These are phyloP conservation scores for Pseudocercospora eumusae DNA, from an alignment of 2,329 filamentous ascomycete species.

Conservation along the genomic window DNA sequence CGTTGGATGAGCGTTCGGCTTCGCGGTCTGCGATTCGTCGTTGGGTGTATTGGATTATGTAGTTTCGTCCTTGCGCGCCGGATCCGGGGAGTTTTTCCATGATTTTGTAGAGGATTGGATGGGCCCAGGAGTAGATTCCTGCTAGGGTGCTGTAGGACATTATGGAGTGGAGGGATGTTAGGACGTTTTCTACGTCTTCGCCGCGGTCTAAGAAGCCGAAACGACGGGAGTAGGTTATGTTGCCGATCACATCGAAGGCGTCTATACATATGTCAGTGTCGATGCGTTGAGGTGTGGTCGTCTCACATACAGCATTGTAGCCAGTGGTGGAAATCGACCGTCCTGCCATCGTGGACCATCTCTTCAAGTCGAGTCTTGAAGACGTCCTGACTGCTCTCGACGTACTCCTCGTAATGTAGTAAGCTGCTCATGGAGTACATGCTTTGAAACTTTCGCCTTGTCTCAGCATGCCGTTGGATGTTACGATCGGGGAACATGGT, in stretches of 20 bases:
- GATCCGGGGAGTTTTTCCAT: conserved; percentile 21
- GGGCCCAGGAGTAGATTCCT: conserved; percentile 25
- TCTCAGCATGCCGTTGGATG: conserved; percentile 25
- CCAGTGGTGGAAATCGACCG: conserved; percentile 29
- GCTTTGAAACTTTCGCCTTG: conserved; percentile 26
- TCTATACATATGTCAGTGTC: conserved; percentile 16
- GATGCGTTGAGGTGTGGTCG: background rate
- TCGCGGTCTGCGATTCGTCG: conserved; percentile 19
- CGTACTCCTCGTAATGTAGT: conserved; percentile 29
- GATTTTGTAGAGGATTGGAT: conserved; percentile 23
- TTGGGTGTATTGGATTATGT: conserved; percentile 19
- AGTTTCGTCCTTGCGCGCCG: conserved; percentile 21
- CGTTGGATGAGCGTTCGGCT: conserved; percentile 9
- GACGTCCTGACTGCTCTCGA: conserved; percentile 23
- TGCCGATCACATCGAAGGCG: conserved; percentile 46
- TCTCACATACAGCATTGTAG: conserved; percentile 34
- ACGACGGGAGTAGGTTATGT: conserved; percentile 40
- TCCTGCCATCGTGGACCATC: conserved; percentile 16
- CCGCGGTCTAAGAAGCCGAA: conserved; percentile 45
- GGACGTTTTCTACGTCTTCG: conserved; percentile 36
- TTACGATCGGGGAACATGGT: conserved; percentile 25
- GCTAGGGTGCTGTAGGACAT: conserved; percentile 21
- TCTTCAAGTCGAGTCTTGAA: conserved; percentile 23
- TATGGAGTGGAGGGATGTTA: conserved; percentile 21
- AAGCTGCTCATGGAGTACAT: conserved; percentile 32